Evolutionary conservation across 1,284 basidiomycete genomes (phyloP).

Genomic region (Abortiporus biennis): DNA sequence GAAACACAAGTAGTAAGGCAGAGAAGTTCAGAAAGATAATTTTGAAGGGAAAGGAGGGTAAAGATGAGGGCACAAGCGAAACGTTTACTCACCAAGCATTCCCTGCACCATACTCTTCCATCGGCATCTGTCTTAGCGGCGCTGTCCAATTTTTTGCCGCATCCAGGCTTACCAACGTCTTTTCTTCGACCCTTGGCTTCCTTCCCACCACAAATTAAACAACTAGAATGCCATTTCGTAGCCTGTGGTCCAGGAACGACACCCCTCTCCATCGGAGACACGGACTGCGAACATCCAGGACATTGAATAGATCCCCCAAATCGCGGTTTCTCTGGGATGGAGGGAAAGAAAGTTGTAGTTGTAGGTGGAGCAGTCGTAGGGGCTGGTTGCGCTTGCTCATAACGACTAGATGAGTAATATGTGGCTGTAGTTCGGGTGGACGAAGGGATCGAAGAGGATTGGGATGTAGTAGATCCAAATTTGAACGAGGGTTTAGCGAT

Average conservation of each 20-base stretch:
- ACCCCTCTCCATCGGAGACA: conserved; percentile 76
- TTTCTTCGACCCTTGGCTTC: conserved; percentile 33
- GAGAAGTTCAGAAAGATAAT: neutral
- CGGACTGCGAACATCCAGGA: conserved; percentile 64
- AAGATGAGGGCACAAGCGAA: neutral
- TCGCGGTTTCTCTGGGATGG: conserved; percentile 35
- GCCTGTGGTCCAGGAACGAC: conserved; percentile 78
- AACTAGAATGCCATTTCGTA: conserved; percentile 69
- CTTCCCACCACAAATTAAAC: conserved; percentile 75
- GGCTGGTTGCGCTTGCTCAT: conserved; percentile 37
- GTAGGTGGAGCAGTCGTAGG: conserved; percentile 34
- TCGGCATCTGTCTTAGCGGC: conserved; percentile 70
- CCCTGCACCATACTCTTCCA: conserved; percentile 75
- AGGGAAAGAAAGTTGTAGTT: conserved; percentile 32
- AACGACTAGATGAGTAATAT: conserved; percentile 36
- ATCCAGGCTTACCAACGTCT: conserved; percentile 59
- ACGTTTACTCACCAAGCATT: conserved; percentile 57
- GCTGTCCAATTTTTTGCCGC: conserved; percentile 76
- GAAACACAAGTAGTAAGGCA: no score
- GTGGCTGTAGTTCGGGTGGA: conserved; percentile 20
- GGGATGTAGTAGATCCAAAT: no score
- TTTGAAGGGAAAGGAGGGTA: no score
- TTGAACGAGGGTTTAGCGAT: neutral
- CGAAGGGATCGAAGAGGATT: conserved; percentile 10
- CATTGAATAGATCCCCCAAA: conserved; percentile 63